These are phyloP conservation scores for Solanum hybrid DNA, from an alignment of 305 asterid genomes.

Conservation along the genomic window DNA sequence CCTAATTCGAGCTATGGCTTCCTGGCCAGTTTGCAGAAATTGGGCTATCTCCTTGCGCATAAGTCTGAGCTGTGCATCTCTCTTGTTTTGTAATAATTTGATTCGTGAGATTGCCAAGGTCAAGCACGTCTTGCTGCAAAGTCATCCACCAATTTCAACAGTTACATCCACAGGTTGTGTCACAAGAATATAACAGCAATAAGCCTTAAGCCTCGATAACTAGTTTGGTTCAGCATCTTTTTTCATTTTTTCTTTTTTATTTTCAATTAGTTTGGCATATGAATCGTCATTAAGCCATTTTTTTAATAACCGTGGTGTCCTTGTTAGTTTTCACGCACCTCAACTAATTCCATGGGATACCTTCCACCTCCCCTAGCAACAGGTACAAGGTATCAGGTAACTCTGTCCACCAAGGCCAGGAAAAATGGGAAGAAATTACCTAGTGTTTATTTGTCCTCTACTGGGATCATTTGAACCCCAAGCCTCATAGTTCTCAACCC, in stretches of 20 bases:
- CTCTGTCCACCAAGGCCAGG: background rate
- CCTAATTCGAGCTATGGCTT: constrained; percentile 81
- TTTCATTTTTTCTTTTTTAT: background rate
- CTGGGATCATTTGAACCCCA: background rate
- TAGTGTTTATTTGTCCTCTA: background rate
- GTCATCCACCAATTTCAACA: constrained; percentile 1
- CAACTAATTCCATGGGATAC: background rate
- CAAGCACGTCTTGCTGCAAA: constrained; percentile 82
- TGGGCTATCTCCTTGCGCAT: constrained; percentile 90
- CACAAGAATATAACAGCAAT: background rate
- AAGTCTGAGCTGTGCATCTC: constrained; percentile 66
- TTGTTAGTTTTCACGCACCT: background rate
- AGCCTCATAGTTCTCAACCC: background rate
- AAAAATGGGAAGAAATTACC: background rate
- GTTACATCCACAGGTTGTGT: background rate
- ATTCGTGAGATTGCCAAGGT: constrained; percentile 76
- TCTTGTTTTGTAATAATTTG: constrained; percentile 79
- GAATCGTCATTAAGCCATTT: background rate
- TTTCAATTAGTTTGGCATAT: background rate
- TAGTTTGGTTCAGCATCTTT: background rate
- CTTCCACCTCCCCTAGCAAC: background rate
- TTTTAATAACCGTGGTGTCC: background rate
- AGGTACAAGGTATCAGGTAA: background rate
- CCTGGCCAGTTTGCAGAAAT: constrained; percentile 80
- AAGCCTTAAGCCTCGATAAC: background rate